These are phyloP conservation scores for Aspergillus affinis DNA, from an alignment of 495 filamentous ascomycete species.

Conservation along the genomic window DNA sequence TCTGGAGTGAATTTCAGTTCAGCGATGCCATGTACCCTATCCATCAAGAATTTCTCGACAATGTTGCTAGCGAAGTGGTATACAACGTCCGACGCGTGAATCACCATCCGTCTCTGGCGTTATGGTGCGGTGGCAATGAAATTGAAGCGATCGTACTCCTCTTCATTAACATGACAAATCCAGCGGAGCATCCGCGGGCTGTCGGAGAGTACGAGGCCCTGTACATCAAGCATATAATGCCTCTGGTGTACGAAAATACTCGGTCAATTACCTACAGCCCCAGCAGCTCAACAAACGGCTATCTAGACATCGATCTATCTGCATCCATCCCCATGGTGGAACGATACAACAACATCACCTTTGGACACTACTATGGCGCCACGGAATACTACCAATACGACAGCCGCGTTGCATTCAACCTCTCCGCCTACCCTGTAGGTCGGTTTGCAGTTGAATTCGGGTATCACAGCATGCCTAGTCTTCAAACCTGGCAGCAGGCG, in stretches of 20 bases:
- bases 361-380: constrained; percentile 62
- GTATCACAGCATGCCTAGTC: constrained; percentile 64
- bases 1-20: constrained; percentile 71
- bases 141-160: constrained; percentile 57
- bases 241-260: constrained; percentile 62
- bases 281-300: constrained; percentile 67
- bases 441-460: constrained; percentile 71
- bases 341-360: constrained; percentile 58
- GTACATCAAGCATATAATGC: constrained; percentile 60
- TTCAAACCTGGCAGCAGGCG: constrained; percentile 61
- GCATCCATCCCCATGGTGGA: constrained; percentile 57
- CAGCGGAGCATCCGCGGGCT: constrained; percentile 46
- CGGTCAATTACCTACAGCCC: constrained; percentile 68
- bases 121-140: constrained; percentile 70
- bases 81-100: constrained; percentile 65
- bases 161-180: constrained; percentile 43
- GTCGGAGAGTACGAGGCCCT: constrained; percentile 60
- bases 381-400: constrained; percentile 72
- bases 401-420: constrained; percentile 54
- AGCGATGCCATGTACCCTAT: constrained; percentile 64
- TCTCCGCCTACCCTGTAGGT: constrained; percentile 55
- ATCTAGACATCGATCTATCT: constrained; percentile 56
- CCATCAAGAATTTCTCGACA: constrained; percentile 55
- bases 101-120: constrained; percentile 65
- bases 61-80: constrained; percentile 55